Percentiles rank a stretch among this genome's conserved stretches.
Evolutionary conservation across 305 asterid genomes (phyloP).

Genomic region (Rubia peregrina): DNA sequence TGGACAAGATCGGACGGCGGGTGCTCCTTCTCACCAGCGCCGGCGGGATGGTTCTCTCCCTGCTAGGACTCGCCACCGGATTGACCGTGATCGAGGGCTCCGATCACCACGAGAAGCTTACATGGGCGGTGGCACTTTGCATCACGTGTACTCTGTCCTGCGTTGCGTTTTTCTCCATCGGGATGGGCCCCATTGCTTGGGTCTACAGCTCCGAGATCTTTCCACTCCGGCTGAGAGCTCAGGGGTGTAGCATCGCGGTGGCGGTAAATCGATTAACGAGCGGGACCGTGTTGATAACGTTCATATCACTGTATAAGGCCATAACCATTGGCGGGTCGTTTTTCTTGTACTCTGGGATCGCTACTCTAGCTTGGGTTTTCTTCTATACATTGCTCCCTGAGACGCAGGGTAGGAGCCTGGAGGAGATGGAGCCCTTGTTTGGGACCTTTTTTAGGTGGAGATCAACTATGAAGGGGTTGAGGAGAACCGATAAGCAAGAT

Average conservation of each 20-base stretch:
- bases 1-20: slow-evolving; percentile 28
- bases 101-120: slow-evolving; percentile 3
- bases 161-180: slow-evolving; percentile 55
- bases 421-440: slow-evolving; percentile 48
- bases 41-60: slow-evolving; percentile 20
- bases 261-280: slow-evolving; percentile 39
- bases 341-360: slow-evolving; percentile 35
- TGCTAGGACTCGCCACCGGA: slow-evolving; percentile 8
- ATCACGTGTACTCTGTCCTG: slow-evolving; percentile 21
- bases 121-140: slow-evolving; percentile 27
- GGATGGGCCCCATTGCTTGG: slow-evolving; percentile 70
- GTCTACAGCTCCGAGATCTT: slow-evolving; percentile 64
- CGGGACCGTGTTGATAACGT: slow-evolving; percentile 41
- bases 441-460: slow-evolving; percentile 51
- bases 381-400: slow-evolving; percentile 51
- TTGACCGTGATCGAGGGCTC: slow-evolving; percentile 22
- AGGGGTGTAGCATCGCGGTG: slow-evolving; percentile 50
- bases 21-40: slow-evolving; percentile 22
- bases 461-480: slow-evolving; percentile 26
- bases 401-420: slow-evolving; percentile 44
- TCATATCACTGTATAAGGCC: slow-evolving; percentile 36
- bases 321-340: slow-evolving; percentile 53
- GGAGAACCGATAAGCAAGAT: not conserved
- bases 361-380: slow-evolving; percentile 36
- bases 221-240: slow-evolving; percentile 52